These are phyloP conservation scores for Cucurbita ficifolia DNA, from an alignment of 306 rosid species.

Conservation along the genomic window DNA sequence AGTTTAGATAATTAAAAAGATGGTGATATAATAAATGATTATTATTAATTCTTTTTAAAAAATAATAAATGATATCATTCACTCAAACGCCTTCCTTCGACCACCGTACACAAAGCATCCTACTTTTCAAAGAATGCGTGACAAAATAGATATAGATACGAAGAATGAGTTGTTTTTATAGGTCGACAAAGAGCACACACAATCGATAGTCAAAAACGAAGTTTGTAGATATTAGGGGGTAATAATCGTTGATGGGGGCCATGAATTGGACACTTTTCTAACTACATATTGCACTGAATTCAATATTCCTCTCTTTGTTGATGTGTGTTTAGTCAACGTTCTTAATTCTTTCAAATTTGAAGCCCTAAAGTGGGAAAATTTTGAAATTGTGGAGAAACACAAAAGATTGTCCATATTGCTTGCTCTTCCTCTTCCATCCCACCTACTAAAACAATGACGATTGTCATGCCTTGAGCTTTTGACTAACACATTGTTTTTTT, in stretches of 20 bases:
- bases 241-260: not conserved
- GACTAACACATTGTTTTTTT: not conserved
- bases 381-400: not conserved
- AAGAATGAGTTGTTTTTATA: not conserved
- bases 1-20: no score
- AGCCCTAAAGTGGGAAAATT: slow-evolving; percentile 5
- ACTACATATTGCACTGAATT: not conserved
- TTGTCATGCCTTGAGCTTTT: not conserved
- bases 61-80: no score
- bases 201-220: not conserved
- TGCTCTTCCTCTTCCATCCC: not conserved
- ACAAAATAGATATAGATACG: not conserved
- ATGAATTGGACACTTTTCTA: not conserved
- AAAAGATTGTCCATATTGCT: slow-evolving; percentile 8
- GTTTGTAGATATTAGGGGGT: not conserved
- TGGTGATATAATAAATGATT: no score
- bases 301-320: not conserved
- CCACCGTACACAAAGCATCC: not conserved
- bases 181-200: not conserved
- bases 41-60: no score
- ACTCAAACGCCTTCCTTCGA: no score
- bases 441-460: not conserved
- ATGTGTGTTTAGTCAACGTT: not conserved
- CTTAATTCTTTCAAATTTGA: not conserved
- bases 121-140: not conserved